Percentiles rank a stretch among this genome's conserved stretches.
These are phyloP conservation scores for Penicillium capsulatum DNA, from an alignment of 2,329 filamentous ascomycete genomes.

Conservation along the genomic window DNA sequence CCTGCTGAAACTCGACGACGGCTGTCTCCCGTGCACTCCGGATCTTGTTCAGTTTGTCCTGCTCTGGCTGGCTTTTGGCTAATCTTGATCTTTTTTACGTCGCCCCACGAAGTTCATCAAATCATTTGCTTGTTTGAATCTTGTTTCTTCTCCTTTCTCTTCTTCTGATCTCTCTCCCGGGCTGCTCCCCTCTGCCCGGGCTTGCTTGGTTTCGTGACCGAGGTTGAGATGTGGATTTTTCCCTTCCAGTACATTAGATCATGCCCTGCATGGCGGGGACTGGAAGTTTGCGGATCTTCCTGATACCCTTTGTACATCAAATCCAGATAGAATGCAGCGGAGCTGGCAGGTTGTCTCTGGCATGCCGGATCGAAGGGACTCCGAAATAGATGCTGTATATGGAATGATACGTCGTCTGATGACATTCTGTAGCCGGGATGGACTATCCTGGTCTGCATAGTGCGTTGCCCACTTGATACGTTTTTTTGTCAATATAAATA, in stretches of 20 bases:
- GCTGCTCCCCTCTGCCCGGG: neutral
- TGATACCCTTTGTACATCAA: slow-evolving; percentile 28
- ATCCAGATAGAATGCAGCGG: slow-evolving; percentile 24
- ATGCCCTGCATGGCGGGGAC: slow-evolving; percentile 15
- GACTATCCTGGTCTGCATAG: too few relatives aligned
- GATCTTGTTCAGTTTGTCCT: slow-evolving; percentile 20
- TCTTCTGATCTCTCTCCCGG: too few relatives aligned
- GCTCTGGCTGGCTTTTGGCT: slow-evolving; percentile 18
- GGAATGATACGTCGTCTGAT: too few relatives aligned
- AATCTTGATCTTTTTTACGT: slow-evolving; percentile 17
- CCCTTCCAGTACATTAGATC: slow-evolving; percentile 24
- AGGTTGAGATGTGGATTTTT: neutral
- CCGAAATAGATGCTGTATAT: slow-evolving; percentile 6
- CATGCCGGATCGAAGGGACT: slow-evolving; percentile 6
- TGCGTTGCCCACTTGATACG: neutral
- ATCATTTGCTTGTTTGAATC: slow-evolving; percentile 5
- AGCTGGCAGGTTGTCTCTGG: slow-evolving; percentile 15
- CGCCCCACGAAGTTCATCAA: slow-evolving; percentile 19
- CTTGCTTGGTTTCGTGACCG: slow-evolving; percentile 3
- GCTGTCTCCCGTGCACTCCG: slow-evolving; percentile 13
- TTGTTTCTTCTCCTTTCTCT: slow-evolving; percentile 6
- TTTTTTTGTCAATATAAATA: too few relatives aligned
- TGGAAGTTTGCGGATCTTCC: slow-evolving; percentile 19
- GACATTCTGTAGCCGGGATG: too few relatives aligned
- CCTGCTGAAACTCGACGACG: slow-evolving; percentile 15